A percentile compares a stretch with the other conserved stretches of the same genome.
Conservation (phyloP, 257 asterid species). For the Scutellaria barbata region DNA sequence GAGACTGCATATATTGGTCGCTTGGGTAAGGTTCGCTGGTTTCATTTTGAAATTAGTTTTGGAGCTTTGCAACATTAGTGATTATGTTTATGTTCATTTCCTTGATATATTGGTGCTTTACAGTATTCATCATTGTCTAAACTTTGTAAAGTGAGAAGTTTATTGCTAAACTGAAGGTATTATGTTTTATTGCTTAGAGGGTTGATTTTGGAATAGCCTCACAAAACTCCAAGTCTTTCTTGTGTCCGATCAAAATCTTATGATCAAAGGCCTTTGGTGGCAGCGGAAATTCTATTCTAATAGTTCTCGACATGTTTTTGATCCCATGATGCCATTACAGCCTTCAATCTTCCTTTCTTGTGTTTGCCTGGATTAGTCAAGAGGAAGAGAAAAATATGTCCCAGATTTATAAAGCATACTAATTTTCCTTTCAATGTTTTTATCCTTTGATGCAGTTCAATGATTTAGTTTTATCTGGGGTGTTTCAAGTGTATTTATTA, state of each 20-base stretch:
- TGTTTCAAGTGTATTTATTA: constrained; percentile 1
- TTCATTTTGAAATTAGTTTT: constrained; percentile 5
- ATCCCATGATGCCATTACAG: background rate
- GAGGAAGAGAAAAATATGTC: background rate
- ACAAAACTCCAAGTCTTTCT: background rate
- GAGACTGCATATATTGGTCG: constrained; percentile 92
- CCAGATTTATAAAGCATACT: background rate
- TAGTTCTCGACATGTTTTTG: background rate
- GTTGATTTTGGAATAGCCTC: constrained; percentile 23
- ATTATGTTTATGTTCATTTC: constrained; percentile 5
- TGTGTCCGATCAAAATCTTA: constrained; percentile 19
- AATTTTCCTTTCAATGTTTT: background rate
- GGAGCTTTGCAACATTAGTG: constrained; percentile 4
- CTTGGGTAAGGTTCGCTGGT: constrained; percentile 59
- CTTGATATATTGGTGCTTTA: background rate
- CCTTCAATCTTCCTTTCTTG: constrained; percentile 1
- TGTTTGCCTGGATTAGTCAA: constrained; percentile 2
- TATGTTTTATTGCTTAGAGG: constrained; percentile 1
- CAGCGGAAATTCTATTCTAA: background rate
- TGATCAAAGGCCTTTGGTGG: background rate
- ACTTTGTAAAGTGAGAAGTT: constrained; percentile 6
- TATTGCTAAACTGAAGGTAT: constrained; percentile 4
- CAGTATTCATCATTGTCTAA: background rate
- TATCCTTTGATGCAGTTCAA: constrained; percentile 15
- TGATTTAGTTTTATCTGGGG: background rate